phyloP scores from a whole-genome alignment of 2,329 filamentous ascomycete species.

The Dichotomopilus funicola region DNA sequence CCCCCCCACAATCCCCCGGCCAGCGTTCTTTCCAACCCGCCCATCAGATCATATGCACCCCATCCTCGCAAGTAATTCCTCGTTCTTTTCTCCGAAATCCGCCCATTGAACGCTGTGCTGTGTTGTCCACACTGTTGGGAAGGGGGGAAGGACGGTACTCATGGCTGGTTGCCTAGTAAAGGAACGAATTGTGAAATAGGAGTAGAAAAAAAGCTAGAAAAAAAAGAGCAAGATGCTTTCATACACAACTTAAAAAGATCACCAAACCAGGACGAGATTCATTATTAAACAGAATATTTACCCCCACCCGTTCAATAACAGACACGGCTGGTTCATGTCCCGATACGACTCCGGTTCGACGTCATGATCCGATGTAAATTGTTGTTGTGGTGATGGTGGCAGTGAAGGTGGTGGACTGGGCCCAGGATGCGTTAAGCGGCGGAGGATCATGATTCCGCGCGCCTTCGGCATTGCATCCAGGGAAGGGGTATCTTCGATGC shows the following conservation, averaged over 20 bases:
- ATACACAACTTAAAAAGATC: slow-evolving; percentile 19
- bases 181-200: neutral
- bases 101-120: neutral
- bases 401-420: slow-evolving; percentile 1
- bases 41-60: neutral
- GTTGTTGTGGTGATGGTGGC: neutral
- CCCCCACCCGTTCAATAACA: slow-evolving; percentile 8
- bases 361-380: slow-evolving; percentile 1
- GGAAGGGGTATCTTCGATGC: slow-evolving; percentile 12
- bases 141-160: neutral
- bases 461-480: neutral
- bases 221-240: slow-evolving; percentile 30
- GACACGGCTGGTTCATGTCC: neutral
- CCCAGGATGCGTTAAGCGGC: slow-evolving; percentile 2
- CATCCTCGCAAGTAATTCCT: neutral
- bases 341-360: slow-evolving; percentile 1
- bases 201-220: slow-evolving; percentile 13
- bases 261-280: slow-evolving; percentile 14
- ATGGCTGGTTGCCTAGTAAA: slow-evolving; percentile 2
- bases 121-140: slow-evolving; percentile 5
- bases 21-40: neutral
- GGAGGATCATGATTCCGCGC: slow-evolving; percentile 10
- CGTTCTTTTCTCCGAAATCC: neutral
- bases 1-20: neutral
- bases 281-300: slow-evolving; percentile 28